A percentile compares a stretch with the other conserved stretches of the same genome.
phyloP scores from a whole-genome alignment of 2,329 filamentous ascomycete species.

The Elsinoe ampelina region DNA sequence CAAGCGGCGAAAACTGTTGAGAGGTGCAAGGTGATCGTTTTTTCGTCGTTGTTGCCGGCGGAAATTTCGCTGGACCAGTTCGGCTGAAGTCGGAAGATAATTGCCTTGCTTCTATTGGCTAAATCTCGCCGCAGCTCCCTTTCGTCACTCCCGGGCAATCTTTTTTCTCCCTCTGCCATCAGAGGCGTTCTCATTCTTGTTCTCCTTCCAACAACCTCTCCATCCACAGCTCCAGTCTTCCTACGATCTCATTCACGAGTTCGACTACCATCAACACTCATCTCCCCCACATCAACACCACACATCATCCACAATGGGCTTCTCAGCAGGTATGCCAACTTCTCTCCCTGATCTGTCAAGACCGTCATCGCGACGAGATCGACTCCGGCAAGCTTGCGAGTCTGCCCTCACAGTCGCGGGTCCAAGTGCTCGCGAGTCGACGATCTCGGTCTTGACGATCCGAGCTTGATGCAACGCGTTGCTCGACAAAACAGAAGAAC shows the following conservation, averaged over 20 bases:
- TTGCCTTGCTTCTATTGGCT: not conserved
- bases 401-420: not conserved
- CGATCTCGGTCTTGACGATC: not conserved
- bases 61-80: slow-evolving; percentile 5
- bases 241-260: not conserved
- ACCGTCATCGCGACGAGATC: not conserved
- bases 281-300: slow-evolving; percentile 14
- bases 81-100: slow-evolving; percentile 7
- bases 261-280: not conserved
- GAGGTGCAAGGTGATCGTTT: not conserved
- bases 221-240: not conserved
- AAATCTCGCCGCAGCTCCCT: slow-evolving; percentile 6
- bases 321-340: slow-evolving; percentile 27
- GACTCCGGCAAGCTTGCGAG: not conserved
- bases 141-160: slow-evolving; percentile 15
- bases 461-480: not conserved
- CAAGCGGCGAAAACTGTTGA: not conserved
- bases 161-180: slow-evolving; percentile 15
- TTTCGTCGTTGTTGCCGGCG: slow-evolving; percentile 8
- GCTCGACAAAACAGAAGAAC: not conserved
- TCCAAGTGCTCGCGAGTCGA: not conserved
- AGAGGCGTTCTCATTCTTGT: slow-evolving; percentile 3
- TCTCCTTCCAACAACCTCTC: slow-evolving; percentile 9
- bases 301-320: slow-evolving; percentile 27
- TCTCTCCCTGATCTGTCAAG: not conserved